phyloP scores from a whole-genome alignment of 768 basidiomycete species.

The Lepiota venenata region DNA sequence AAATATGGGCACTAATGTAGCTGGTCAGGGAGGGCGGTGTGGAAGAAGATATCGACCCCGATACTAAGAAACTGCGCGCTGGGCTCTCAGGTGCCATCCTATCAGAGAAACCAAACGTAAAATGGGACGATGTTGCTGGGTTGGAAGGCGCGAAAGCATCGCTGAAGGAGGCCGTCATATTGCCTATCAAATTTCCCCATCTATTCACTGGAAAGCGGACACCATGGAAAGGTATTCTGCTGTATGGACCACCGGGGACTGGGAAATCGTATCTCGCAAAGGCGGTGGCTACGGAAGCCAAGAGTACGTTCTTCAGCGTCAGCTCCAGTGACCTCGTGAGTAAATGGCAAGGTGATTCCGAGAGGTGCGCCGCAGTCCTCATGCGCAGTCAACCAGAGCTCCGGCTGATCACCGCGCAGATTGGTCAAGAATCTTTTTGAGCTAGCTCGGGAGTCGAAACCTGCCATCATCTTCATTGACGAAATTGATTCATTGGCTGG shows the following conservation, averaged over 20 bases:
- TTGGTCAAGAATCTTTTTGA: constrained; percentile 95
- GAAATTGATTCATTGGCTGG: constrained; percentile 97
- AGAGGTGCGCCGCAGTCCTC: constrained; percentile 60
- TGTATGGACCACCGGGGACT: constrained; percentile 97
- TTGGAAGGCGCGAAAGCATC: constrained; percentile 94
- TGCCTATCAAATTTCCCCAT: constrained; percentile 99
- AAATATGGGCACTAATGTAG: constrained; percentile 2
- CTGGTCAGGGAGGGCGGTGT: constrained; percentile 37
- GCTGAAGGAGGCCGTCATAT: constrained; percentile 95
- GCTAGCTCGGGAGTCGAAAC: constrained; percentile 94
- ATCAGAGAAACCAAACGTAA: constrained; percentile 91
- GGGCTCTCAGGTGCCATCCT: constrained; percentile 87
- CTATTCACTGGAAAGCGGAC: constrained; percentile 98
- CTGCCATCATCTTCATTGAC: constrained; percentile 98
- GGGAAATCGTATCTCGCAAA: constrained; percentile 97
- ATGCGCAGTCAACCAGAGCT: not conserved
- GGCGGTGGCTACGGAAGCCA: constrained; percentile 98
- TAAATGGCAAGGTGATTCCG: constrained; percentile 99
- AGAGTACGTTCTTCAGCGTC: constrained; percentile 98
- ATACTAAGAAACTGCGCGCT: constrained; percentile 94
- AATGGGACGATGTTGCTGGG: constrained; percentile 99
- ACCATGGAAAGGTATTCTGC: constrained; percentile 92
- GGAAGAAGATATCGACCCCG: constrained; percentile 84
- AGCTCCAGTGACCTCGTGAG: constrained; percentile 94
- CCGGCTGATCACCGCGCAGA: constrained; percentile 34